Conservation (phyloP, 495 filamentous ascomycete species). For the Zalerion maritima region DNA sequence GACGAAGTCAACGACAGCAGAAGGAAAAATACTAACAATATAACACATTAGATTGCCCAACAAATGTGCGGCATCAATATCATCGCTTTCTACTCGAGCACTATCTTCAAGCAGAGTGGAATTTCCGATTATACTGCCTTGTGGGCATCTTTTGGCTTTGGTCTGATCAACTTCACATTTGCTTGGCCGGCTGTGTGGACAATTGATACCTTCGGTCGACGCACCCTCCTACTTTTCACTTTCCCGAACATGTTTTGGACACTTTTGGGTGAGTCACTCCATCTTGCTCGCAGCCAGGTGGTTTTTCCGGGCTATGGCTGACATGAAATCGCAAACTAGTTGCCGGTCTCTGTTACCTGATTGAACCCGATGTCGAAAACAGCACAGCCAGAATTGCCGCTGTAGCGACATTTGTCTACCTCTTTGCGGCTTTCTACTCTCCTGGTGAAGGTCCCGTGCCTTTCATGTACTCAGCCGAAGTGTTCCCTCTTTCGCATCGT, state of each 20-base stretch:
- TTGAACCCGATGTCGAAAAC: constrained; percentile 23
- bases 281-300: constrained; percentile 31
- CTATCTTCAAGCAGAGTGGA: constrained; percentile 41
- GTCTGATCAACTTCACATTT: constrained; percentile 44
- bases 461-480: constrained; percentile 64
- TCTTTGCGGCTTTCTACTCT: constrained; percentile 55
- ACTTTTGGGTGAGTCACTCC: too few relatives aligned
- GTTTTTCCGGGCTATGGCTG: constrained; percentile 26
- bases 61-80: constrained; percentile 50
- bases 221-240: constrained; percentile 47
- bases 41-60: constrained; percentile 53
- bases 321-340: too few relatives aligned
- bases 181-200: constrained; percentile 55
- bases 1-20: too few relatives aligned
- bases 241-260: constrained; percentile 47
- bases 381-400: constrained; percentile 31
- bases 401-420: constrained; percentile 50
- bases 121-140: constrained; percentile 27
- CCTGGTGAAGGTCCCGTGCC: constrained; percentile 59
- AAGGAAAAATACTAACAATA: too few relatives aligned
- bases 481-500: constrained; percentile 62
- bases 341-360: constrained; percentile 44
- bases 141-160: constrained; percentile 44
- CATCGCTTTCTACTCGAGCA: constrained; percentile 54
- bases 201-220: constrained; percentile 50